These are phyloP conservation scores for Rosa rugosa DNA, from an alignment of 306 rosid genomes.

Conservation along the genomic window DNA sequence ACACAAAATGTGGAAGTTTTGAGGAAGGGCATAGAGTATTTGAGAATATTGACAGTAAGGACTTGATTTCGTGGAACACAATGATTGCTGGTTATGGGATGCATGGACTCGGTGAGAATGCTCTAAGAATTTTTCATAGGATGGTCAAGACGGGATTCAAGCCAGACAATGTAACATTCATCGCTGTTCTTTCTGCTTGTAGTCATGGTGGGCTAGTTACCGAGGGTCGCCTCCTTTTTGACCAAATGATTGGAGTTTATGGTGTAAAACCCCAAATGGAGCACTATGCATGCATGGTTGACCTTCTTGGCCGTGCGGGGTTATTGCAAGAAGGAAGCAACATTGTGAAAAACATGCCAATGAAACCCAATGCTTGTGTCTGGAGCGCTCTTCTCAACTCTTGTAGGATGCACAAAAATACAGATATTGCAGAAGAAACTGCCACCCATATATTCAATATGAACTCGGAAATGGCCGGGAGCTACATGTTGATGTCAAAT, in stretches of 20 bases:
- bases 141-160: slow-evolving; percentile 50
- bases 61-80: slow-evolving; percentile 80
- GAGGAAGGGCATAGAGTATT: slow-evolving; percentile 58
- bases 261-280: slow-evolving; percentile 64
- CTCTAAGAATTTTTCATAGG: slow-evolving; percentile 53
- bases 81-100: slow-evolving; percentile 76
- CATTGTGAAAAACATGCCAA: slow-evolving; percentile 61
- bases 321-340: slow-evolving; percentile 66
- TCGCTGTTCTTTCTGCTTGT: slow-evolving; percentile 76
- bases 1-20: slow-evolving; percentile 74
- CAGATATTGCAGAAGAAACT: slow-evolving; percentile 53
- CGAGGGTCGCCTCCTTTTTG: slow-evolving; percentile 53
- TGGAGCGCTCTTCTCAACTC: slow-evolving; percentile 82
- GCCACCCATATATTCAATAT: slow-evolving; percentile 41
- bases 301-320: slow-evolving; percentile 84
- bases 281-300: slow-evolving; percentile 86
- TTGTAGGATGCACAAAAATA: slow-evolving; percentile 62
- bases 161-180: slow-evolving; percentile 74
- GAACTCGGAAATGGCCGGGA: slow-evolving; percentile 50
- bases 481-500: slow-evolving; percentile 76
- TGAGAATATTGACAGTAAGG: slow-evolving; percentile 46
- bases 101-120: slow-evolving; percentile 76
- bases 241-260: slow-evolving; percentile 50
- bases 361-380: slow-evolving; percentile 71
- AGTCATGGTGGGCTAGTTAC: slow-evolving; percentile 72